Base-by-base conservation (phyloP, 2,329 filamentous ascomycete genomes). In the Fusarium lyarnte region DNA sequence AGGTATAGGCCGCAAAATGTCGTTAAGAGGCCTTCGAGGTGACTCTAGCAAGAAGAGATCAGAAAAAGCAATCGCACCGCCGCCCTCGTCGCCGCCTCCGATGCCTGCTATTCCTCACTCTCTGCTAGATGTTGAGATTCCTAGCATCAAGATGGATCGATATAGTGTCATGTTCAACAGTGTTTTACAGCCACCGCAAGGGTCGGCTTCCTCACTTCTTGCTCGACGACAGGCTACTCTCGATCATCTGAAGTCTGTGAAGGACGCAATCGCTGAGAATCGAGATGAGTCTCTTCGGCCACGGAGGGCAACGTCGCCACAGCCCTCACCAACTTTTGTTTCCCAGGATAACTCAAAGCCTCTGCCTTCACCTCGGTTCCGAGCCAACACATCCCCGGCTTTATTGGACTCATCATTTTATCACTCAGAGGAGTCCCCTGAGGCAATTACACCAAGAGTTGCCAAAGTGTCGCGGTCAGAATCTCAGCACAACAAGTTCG, bases 101-200 rank as follows among this genome's bases (percentile, higher is more conserved):
- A 57, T 72, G 38, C 69, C 69, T 31, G 63, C 58, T 27, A 52
- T 78, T 12, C 77, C 43, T 45, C 71, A 76, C 12, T 76, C 78
- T 2, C 63, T 92, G 11, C 84, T 98, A 25, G 87, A 94, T 75
- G 87, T 98, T 21, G 90, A 95, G 58, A 96, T 98, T 63, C 95
- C 95, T 2, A 88, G 89, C 54, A 87, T 93, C 61, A 90, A 92
- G 70, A 86, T 98, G 87, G 95, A 98, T 79, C 87, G 95, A 53
- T 98, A 97, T 76, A 97, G 94, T 75, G 89, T 98, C 73, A 98
- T 98, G 95, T 98, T 98, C 78, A 90, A 91, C 61, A 89, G 88
- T 41, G 85, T 98, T 11, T 84, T 97, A 31, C 87, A 89, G 68
- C 80, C 81, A 68, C 80, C 81, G 12, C 80, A 81, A 42, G 75